Base-by-base conservation (phyloP, 2,329 filamentous ascomycete species). In the Leptographium wingfieldii region DNA sequence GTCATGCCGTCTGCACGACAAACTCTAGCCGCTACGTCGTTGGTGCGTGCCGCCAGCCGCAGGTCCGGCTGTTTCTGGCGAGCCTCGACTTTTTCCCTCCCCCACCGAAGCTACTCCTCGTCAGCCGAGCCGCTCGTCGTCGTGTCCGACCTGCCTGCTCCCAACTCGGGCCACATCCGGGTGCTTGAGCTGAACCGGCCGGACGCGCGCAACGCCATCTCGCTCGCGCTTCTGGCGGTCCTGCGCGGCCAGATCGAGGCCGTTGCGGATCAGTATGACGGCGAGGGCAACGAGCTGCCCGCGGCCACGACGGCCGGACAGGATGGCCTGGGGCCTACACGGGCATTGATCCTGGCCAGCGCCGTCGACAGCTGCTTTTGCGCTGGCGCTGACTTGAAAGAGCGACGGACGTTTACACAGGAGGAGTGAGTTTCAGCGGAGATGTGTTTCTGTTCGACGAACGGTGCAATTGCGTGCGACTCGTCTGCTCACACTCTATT, bases 321-420 rank as follows among this genome's bases (percentile, higher is more conserved):
- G 25, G 9, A 16, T 1, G n/a, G 19, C 6, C 54, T 60, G 19
- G 64, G 64, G 12, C 80, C 80, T 0, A 96, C 92, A 19, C 78
- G 94, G 65, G 92, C 89, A 2, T 72, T 99, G 66, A 83, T 99
- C 49, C 67, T 99, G 19, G 88, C 90, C 12, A 95, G 89, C 68
- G 89, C 90, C 49, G 81, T 90, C n/a, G 90, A 96, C 66, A 79
- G 83, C 29, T 87, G 85, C 67, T 99, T 99, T 72, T 99, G 94
- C 73, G 90, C 94, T 0, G 94, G 94, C 46, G 94, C 94, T 4
- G 94, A 99, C 70, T 74, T 99, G 68, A 97, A 96, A 71, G 92
- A 96, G 77, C 78, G 92, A 33, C 80, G 81, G 61, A 82, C 79
- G 4, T 94, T 96, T 73, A 86, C 83, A 1, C 80, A 79, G 62